A percentile compares a stretch with the other conserved stretches of the same genome.
Conservation (phyloP, 1,284 basidiomycete genomes). For the Uromyces viciae-fabae region DNA sequence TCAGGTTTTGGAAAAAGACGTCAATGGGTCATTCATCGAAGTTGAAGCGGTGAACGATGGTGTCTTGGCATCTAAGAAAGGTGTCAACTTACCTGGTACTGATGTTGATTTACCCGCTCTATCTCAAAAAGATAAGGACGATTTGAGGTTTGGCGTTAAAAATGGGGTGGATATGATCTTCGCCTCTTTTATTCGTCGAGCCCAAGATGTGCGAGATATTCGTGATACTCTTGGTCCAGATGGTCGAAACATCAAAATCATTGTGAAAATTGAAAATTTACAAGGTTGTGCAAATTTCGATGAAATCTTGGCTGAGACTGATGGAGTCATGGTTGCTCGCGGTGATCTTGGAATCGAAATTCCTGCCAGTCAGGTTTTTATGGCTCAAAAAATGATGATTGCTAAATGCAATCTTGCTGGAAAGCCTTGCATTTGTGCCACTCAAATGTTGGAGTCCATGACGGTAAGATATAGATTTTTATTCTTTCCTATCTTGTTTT, state of each 20-base stretch:
- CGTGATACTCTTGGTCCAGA: slow-evolving; percentile 83
- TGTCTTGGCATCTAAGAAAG: slow-evolving; percentile 90
- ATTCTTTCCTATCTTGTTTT: background rate
- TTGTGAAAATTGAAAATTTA: slow-evolving; percentile 97
- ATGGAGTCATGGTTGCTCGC: slow-evolving; percentile 98
- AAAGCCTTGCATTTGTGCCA: slow-evolving; percentile 97
- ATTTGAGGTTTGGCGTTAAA: slow-evolving; percentile 90
- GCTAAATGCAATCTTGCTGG: slow-evolving; percentile 93
- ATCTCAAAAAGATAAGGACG: slow-evolving; percentile 96
- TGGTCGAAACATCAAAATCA: slow-evolving; percentile 90
- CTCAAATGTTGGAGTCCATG: slow-evolving; percentile 99
- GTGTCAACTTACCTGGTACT: slow-evolving; percentile 98
- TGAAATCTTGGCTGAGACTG: slow-evolving; percentile 84
- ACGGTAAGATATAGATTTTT: slow-evolving; percentile 62
- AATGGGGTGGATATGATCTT: slow-evolving; percentile 99
- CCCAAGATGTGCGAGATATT: slow-evolving; percentile 85
- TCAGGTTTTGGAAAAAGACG: slow-evolving; percentile 49
- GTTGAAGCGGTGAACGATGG: slow-evolving; percentile 93
- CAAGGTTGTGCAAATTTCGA: slow-evolving; percentile 97
- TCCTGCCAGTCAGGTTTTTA: slow-evolving; percentile 92
- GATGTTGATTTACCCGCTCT: slow-evolving; percentile 95
- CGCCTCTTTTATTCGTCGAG: slow-evolving; percentile 92
- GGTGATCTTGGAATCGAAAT: slow-evolving; percentile 98
- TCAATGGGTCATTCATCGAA: slow-evolving; percentile 69
- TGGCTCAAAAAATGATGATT: slow-evolving; percentile 99